phyloP scores from a whole-genome alignment of 83 land plant species.

The Picea abies region DNA sequence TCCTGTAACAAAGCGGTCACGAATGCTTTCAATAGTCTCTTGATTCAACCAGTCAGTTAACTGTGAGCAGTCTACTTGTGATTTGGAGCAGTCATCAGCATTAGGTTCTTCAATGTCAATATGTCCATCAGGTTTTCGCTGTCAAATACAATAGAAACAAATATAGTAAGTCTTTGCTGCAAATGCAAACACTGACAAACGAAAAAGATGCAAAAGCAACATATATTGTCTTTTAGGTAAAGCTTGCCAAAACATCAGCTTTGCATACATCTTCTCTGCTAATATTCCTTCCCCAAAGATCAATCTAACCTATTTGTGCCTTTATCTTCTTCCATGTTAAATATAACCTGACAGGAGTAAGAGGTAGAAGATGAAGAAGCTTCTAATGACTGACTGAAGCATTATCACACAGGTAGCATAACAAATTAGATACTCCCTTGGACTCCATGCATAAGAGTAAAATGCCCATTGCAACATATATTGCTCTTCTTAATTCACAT shows the following conservation, averaged over 20 bases:
- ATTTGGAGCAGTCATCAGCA: conserved; percentile 83
- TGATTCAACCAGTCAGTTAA: conserved; percentile 64
- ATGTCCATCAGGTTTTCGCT: conserved; percentile 37
- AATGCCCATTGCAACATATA: not conserved
- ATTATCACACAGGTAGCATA: not conserved
- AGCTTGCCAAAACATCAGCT: too few relatives aligned
- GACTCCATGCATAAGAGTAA: not conserved
- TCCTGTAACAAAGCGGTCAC: conserved; percentile 97
- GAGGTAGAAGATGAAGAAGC: not conserved
- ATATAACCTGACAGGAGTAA: not conserved
- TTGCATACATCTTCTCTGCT: too few relatives aligned
- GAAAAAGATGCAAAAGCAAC: not conserved
- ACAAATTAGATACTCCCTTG: not conserved
- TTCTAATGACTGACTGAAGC: not conserved
- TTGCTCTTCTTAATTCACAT: not conserved
- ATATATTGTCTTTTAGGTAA: not conserved
- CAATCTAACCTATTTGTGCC: not conserved
- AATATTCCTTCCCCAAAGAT: too few relatives aligned
- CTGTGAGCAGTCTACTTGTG: conserved; percentile 20
- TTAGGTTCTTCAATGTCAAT: conserved; percentile 47
- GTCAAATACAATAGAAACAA: conserved; percentile 5
- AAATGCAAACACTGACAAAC: not conserved
- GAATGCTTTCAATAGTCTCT: conserved; percentile 62
- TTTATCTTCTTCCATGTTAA: not conserved
- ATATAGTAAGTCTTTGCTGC: not conserved